Conservation (phyloP, 257 asterid species). For the Solanum sitiens region DNA sequence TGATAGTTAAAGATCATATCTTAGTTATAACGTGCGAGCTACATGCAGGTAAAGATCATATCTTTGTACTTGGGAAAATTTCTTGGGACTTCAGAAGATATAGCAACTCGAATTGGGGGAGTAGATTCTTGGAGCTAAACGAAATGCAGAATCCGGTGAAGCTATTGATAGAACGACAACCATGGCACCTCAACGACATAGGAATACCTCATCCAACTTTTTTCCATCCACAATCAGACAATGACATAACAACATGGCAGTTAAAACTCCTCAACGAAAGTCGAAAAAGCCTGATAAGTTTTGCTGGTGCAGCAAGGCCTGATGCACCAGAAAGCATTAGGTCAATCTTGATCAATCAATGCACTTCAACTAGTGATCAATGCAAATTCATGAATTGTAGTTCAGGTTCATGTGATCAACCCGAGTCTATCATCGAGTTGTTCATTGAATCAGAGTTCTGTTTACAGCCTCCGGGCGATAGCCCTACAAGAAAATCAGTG, state of each 20-base stretch:
- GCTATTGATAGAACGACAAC: slow-evolving; percentile 54
- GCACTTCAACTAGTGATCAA: slow-evolving; percentile 3
- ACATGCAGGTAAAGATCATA: slow-evolving; percentile 32
- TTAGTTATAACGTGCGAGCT: slow-evolving; percentile 15
- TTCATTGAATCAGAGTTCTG: slow-evolving; percentile 60
- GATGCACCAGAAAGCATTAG: slow-evolving; percentile 31
- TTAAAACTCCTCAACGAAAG: slow-evolving; percentile 12
- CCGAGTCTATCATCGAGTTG: slow-evolving; percentile 30
- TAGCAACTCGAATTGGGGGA: slow-evolving; percentile 40
- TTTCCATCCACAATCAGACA: slow-evolving; percentile 59
- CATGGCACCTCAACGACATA: slow-evolving; percentile 54
- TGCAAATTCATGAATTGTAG: slow-evolving; percentile 49
- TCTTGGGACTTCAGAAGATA: slow-evolving; percentile 64
- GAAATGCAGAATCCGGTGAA: slow-evolving; percentile 66
- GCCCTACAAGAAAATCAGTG: slow-evolving; percentile 62
- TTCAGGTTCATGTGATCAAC: slow-evolving; percentile 32
- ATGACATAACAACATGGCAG: slow-evolving; percentile 50
- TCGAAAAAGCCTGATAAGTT: slow-evolving; percentile 29
- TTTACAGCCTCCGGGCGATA: slow-evolving; percentile 69
- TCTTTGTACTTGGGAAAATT: slow-evolving; percentile 55
- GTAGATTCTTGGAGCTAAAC: slow-evolving; percentile 40
- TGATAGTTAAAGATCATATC: slow-evolving; percentile 31
- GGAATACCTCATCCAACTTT: slow-evolving; percentile 67
- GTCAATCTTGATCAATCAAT: slow-evolving; percentile 38
- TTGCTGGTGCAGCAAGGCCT: slow-evolving; percentile 62